Conservation (phyloP, 257 asterid genomes). For the Penstemon davidsonii region DNA sequence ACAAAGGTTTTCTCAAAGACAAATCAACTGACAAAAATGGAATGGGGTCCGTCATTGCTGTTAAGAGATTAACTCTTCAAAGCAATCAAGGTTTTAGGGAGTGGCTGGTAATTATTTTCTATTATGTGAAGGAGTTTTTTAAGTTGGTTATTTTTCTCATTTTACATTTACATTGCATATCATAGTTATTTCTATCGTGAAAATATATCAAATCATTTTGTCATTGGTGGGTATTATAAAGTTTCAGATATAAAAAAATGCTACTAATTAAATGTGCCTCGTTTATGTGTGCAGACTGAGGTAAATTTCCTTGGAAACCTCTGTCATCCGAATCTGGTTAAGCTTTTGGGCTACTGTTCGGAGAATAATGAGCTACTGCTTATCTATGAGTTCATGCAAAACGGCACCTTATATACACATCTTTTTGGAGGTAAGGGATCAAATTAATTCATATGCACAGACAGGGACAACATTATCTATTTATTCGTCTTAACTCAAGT, state of each 20-base stretch:
- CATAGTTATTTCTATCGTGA: neutral
- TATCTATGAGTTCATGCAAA: slow-evolving; percentile 86
- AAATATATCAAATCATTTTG: too few species aligned
- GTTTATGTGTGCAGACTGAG: slow-evolving; percentile 55
- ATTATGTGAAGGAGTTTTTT: too few species aligned
- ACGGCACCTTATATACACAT: slow-evolving; percentile 95
- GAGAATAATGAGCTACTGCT: slow-evolving; percentile 79
- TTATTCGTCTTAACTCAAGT: neutral
- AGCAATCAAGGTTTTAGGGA: slow-evolving; percentile 75
- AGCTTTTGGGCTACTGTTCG: slow-evolving; percentile 79
- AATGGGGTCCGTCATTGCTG: slow-evolving; percentile 60
- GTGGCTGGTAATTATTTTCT: slow-evolving; percentile 60
- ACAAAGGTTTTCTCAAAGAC: slow-evolving; percentile 88
- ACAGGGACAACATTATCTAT: neutral
- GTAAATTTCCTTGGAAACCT: slow-evolving; percentile 82
- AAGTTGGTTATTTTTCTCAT: too few species aligned
- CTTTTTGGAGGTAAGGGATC: slow-evolving; percentile 76
- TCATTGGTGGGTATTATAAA: neutral
- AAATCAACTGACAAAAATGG: slow-evolving; percentile 22
- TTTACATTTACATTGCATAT: neutral
- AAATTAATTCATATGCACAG: neutral
- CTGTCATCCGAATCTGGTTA: slow-evolving; percentile 80
- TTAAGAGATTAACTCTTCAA: slow-evolving; percentile 68
- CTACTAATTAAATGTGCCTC: neutral
- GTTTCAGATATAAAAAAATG: neutral